These are phyloP conservation scores for Botrytis tulipae DNA, from an alignment of 2,329 filamentous ascomycete genomes.

Conservation along the genomic window DNA sequence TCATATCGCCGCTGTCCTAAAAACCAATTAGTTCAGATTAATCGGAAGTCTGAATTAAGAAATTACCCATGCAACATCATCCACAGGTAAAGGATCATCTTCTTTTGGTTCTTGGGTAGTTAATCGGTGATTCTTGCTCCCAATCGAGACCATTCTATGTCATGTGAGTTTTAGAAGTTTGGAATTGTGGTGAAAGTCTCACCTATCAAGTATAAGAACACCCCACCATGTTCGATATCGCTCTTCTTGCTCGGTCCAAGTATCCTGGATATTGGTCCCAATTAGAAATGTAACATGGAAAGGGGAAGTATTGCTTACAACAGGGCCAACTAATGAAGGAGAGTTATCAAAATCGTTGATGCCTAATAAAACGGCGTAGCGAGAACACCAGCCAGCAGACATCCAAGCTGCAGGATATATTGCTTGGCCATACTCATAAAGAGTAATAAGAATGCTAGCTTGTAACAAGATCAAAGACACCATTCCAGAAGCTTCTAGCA, in stretches of 20 bases:
- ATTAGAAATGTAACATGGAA: neutral
- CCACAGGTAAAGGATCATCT: slow-evolving; percentile 30
- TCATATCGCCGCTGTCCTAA: slow-evolving; percentile 42
- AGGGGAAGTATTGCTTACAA: slow-evolving; percentile 33
- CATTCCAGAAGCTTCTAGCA: slow-evolving; percentile 45
- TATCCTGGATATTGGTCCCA: slow-evolving; percentile 35
- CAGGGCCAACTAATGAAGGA: slow-evolving; percentile 41
- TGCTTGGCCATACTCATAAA: slow-evolving; percentile 50
- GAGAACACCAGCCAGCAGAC: slow-evolving; percentile 45
- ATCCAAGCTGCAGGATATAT: slow-evolving; percentile 53
- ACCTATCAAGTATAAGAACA: slow-evolving; percentile 48
- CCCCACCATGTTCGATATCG: slow-evolving; percentile 49
- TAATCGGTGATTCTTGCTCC: slow-evolving; percentile 34
- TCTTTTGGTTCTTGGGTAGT: slow-evolving; percentile 36
- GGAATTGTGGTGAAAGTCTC: slow-evolving; percentile 1
- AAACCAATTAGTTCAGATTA: slow-evolving; percentile 12
- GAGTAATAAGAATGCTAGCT: slow-evolving; percentile 45
- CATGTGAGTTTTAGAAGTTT: slow-evolving; percentile 20
- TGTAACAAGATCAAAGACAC: slow-evolving; percentile 47
- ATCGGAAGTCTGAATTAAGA: neutral
- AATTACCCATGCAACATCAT: slow-evolving; percentile 44
- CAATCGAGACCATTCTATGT: slow-evolving; percentile 35
- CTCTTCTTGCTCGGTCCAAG: slow-evolving; percentile 50
- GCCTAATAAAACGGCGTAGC: slow-evolving; percentile 48
- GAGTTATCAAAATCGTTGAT: slow-evolving; percentile 42